Evolutionary conservation across 2,329 filamentous ascomycete genomes (phyloP).

Genomic region (Penicillium brevicompactum): DNA sequence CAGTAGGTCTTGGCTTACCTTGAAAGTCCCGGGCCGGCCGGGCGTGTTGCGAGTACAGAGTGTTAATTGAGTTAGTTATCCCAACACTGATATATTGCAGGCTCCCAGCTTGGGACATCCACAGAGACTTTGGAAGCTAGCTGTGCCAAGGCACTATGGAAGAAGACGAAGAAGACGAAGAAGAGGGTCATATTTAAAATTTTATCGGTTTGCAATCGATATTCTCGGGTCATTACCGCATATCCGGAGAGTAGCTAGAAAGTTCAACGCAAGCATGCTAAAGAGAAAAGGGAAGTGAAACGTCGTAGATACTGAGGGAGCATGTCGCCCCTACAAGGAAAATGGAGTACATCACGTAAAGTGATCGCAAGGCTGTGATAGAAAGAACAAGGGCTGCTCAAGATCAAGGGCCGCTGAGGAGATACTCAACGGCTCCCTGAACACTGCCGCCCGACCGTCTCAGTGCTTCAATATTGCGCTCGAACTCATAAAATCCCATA

Average conservation of each 20-base stretch:
- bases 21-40: too few relatives aligned
- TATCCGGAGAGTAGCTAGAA: slow-evolving; percentile 6
- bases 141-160: too few relatives aligned
- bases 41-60: too few relatives aligned
- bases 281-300: slow-evolving; percentile 5
- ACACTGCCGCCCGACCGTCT: slow-evolving; percentile 89
- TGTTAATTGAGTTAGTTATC: too few relatives aligned
- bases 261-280: slow-evolving; percentile 3
- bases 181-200: neutral
- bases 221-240: neutral
- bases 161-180: neutral
- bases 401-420: slow-evolving; percentile 36
- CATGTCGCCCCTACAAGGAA: slow-evolving; percentile 6
- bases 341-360: slow-evolving; percentile 7
- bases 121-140: neutral
- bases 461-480: slow-evolving; percentile 85
- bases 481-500: slow-evolving; percentile 98
- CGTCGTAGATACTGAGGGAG: slow-evolving; percentile 9
- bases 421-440: slow-evolving; percentile 66
- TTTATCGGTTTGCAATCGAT: neutral
- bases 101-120: too few relatives aligned
- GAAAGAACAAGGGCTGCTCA: neutral
- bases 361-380: slow-evolving; percentile 7
- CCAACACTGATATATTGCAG: too few relatives aligned
- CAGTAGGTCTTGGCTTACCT: too few relatives aligned